Percentiles rank a stretch among this genome's conserved stretches.
Evolutionary conservation across 2,329 filamentous ascomycete genomes (phyloP).

Genomic region (Penicillium palitans): DNA sequence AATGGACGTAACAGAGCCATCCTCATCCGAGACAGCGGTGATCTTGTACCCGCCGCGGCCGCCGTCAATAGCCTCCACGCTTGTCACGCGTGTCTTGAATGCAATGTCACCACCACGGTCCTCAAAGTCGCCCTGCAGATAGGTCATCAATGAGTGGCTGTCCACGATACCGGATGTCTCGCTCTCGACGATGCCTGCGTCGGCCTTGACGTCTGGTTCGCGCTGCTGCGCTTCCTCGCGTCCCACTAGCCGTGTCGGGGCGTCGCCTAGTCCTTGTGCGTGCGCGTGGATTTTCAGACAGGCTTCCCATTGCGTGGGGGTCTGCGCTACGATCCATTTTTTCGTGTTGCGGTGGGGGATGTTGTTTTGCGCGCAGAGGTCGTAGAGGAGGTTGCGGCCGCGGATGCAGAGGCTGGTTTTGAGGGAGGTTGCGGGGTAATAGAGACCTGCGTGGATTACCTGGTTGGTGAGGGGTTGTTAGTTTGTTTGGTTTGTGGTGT

Average conservation of each 20-base stretch:
- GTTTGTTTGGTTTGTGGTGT: neutral
- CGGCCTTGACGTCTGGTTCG: slow-evolving; percentile 75
- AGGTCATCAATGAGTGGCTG: slow-evolving; percentile 79
- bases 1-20: slow-evolving; percentile 54
- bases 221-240: slow-evolving; percentile 59
- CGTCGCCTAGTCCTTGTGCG: slow-evolving; percentile 57
- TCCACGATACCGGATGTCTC: slow-evolving; percentile 89
- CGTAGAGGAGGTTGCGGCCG: slow-evolving; percentile 76
- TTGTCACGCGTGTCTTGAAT: slow-evolving; percentile 65
- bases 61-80: slow-evolving; percentile 52
- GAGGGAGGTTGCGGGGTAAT: slow-evolving; percentile 74
- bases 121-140: slow-evolving; percentile 73
- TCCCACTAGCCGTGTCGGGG: slow-evolving; percentile 68
- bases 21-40: slow-evolving; percentile 47
- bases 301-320: slow-evolving; percentile 65
- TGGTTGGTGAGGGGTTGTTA: slow-evolving; percentile 27
- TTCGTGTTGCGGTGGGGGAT: slow-evolving; percentile 75
- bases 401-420: slow-evolving; percentile 82
- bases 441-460: slow-evolving; percentile 94
- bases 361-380: slow-evolving; percentile 65
- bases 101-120: slow-evolving; percentile 73
- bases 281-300: slow-evolving; percentile 55
- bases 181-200: slow-evolving; percentile 75
- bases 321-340: slow-evolving; percentile 96
- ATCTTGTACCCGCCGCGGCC: slow-evolving; percentile 71